Evolutionary conservation across 345 rosid genomes (phyloP).

Genomic region (Raphanus sativus): DNA sequence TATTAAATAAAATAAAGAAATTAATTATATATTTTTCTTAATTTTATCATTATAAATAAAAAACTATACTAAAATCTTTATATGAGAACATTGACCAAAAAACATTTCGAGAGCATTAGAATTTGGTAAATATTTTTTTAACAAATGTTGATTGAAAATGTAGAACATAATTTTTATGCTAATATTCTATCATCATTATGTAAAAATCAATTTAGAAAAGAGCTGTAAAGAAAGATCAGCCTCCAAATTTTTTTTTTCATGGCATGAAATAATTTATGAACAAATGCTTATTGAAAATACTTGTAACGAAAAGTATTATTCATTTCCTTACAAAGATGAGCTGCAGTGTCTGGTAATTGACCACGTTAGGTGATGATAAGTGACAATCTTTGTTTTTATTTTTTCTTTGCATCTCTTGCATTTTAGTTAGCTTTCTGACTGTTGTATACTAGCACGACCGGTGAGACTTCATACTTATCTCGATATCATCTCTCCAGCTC

Average conservation of each 20-base stretch:
- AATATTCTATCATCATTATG: no score
- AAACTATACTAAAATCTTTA: no score
- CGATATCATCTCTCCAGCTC: background rate
- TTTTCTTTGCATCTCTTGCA: background rate
- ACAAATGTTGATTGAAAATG: no score
- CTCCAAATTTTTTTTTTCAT: background rate
- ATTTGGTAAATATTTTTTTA: no score
- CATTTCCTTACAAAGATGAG: background rate
- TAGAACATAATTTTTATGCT: no score
- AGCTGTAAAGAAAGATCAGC: background rate
- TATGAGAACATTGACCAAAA: no score
- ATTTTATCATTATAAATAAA: no score
- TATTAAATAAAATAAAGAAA: no score
- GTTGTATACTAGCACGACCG: background rate
- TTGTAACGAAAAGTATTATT: no score
- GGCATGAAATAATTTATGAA: background rate
- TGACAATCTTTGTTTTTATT: background rate
- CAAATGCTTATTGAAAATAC: background rate
- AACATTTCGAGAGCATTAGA: no score
- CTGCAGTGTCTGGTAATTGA: background rate
- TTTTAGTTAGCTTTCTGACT: background rate
- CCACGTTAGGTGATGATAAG: conserved; percentile 14
- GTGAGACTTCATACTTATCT: background rate
- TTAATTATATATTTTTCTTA: no score
- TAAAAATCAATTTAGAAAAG: no score